Percentiles rank a stretch among this genome's conserved stretches.
phyloP scores from a whole-genome alignment of 164 flowering plant species.

The Annona squamosa region DNA sequence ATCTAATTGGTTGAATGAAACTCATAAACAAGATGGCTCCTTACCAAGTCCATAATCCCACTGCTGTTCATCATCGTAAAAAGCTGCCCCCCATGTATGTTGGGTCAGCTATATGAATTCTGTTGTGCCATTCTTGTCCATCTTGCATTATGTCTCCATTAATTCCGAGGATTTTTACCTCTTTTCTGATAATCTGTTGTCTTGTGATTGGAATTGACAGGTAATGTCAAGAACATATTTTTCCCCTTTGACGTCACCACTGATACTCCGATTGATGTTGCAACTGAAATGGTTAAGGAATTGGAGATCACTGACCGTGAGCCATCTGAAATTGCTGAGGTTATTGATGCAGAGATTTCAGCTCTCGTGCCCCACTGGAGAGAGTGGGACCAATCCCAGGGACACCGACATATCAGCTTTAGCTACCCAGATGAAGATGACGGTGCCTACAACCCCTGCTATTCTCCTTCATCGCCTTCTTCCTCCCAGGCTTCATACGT shows the following conservation, averaged over 20 bases:
- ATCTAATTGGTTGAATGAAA: no score
- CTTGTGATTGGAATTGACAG: conserved; percentile 19
- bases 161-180: no score
- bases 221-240: conserved; percentile 42
- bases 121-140: no score
- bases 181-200: no score
- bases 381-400: conserved; percentile 12
- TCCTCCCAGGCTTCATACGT: conserved; percentile 53
- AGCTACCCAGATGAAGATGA: conserved; percentile 33
- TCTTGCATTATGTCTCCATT: no score
- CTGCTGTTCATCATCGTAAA: no score
- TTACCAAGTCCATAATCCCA: no score
- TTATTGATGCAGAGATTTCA: conserved; percentile 66
- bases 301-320: conserved; percentile 62
- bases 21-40: no score
- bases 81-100: no score
- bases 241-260: conserved; percentile 60
- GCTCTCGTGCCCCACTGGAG: conserved; percentile 52
- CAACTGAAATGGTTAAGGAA: conserved; percentile 81
- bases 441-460: conserved; percentile 34
- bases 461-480: conserved; percentile 31
- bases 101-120: no score
- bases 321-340: conserved; percentile 57
- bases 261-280: conserved; percentile 77
- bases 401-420: conserved; percentile 33